Evolutionary conservation across 257 asterid species (phyloP).

Genomic region (Salvia splendens): DNA sequence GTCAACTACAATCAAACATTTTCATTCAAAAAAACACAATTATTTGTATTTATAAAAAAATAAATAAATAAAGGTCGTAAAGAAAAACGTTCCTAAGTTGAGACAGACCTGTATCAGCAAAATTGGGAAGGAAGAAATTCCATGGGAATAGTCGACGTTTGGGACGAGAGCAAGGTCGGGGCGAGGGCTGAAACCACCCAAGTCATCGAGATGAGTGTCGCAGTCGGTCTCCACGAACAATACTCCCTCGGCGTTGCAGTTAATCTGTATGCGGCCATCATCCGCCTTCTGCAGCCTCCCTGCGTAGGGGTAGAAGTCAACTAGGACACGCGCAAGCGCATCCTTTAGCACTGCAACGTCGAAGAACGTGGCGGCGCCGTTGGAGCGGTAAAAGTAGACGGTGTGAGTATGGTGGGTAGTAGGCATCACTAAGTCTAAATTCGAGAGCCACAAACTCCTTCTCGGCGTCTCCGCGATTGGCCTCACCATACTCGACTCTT

Average conservation of each 20-base stretch:
- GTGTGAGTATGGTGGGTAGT: no score
- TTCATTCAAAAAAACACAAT: no score
- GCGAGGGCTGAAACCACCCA: background rate
- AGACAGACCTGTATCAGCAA: background rate
- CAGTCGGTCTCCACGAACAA: constrained; percentile 15
- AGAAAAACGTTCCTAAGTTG: no score
- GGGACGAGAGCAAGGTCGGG: background rate
- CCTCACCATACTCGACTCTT: constrained; percentile 40
- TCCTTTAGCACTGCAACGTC: no score
- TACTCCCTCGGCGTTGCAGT: constrained; percentile 13
- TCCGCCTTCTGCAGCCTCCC: background rate
- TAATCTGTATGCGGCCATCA: constrained; percentile 12
- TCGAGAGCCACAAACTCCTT: no score
- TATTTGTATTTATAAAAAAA: no score
- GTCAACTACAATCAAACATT: constrained; percentile 47
- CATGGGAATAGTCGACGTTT: background rate
- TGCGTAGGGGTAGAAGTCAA: no score
- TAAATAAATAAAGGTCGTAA: no score
- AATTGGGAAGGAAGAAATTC: background rate
- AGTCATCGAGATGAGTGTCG: background rate
- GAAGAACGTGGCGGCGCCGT: no score
- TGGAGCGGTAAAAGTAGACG: no score
- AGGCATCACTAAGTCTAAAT: no score
- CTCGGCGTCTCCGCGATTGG: constrained; percentile 38
- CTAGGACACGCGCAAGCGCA: no score